Conservation (phyloP, 2,329 filamentous ascomycete genomes). For the Ceratocystis cubensis region DNA sequence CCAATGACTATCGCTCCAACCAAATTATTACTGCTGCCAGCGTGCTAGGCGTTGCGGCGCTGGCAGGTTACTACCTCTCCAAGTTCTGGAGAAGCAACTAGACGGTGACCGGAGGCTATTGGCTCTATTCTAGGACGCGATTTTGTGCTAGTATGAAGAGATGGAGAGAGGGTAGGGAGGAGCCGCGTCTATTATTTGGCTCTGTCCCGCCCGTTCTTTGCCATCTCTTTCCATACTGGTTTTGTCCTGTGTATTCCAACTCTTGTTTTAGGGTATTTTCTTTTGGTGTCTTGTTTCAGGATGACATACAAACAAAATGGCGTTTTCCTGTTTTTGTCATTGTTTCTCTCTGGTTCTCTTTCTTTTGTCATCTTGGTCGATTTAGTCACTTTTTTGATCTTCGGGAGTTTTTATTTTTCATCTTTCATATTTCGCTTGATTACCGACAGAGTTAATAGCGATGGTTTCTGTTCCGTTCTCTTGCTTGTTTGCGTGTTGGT, state of each 20-base stretch:
- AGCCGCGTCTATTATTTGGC: too few species aligned
- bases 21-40: slow-evolving; percentile 29
- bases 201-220: too few species aligned
- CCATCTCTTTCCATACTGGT: background rate
- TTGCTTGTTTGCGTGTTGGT: slow-evolving; percentile 16
- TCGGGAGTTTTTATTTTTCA: slow-evolving; percentile 14
- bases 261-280: slow-evolving; percentile 13
- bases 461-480: slow-evolving; percentile 11
- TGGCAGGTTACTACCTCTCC: slow-evolving; percentile 28
- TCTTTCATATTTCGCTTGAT: slow-evolving; percentile 13
- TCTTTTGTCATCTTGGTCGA: slow-evolving; percentile 16
- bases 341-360: slow-evolving; percentile 16
- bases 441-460: slow-evolving; percentile 1
- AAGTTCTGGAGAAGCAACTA: slow-evolving; percentile 18
- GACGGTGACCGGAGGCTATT: too few species aligned
- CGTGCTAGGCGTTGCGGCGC: slow-evolving; percentile 29
- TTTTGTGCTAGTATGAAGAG: too few species aligned
- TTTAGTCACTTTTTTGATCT: slow-evolving; percentile 11
- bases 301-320: slow-evolving; percentile 16
- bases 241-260: background rate
- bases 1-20: slow-evolving; percentile 27
- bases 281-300: background rate
- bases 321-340: slow-evolving; percentile 13
- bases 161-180: too few species aligned
- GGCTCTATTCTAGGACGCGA: too few species aligned